These are phyloP conservation scores for Chlamydomonas incerta DNA, from an alignment of 139 green algal genomes.

Conservation along the genomic window DNA sequence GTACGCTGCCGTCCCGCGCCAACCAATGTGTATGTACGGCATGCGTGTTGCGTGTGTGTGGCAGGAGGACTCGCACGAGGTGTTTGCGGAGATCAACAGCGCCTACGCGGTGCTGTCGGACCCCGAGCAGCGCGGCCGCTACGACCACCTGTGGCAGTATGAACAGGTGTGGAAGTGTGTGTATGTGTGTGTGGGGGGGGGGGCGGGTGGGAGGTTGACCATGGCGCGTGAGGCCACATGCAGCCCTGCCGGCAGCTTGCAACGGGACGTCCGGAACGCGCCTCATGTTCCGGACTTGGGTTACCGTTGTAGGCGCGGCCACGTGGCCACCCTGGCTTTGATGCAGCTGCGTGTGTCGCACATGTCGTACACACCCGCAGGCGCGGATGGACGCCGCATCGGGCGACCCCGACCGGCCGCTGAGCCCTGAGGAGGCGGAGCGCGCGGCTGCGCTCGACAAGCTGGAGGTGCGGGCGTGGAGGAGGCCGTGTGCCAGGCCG, in stretches of 20 bases:
- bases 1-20: too few relatives aligned
- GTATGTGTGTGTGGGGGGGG: background rate
- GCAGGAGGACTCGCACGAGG: slow-evolving; percentile 22
- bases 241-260: too few relatives aligned
- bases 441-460: slow-evolving; percentile 11
- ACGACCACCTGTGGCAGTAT: slow-evolving; percentile 20
- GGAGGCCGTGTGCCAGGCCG: background rate
- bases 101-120: slow-evolving; percentile 26
- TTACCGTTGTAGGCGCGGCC: too few relatives aligned
- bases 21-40: too few relatives aligned
- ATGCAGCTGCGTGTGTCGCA: background rate
- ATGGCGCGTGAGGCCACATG: background rate
- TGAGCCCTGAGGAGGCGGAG: background rate
- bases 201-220: too few relatives aligned
- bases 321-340: too few relatives aligned
- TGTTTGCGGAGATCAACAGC: slow-evolving; percentile 21
- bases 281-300: too few relatives aligned
- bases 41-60: background rate
- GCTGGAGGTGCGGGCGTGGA: background rate
- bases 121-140: background rate
- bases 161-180: background rate
- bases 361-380: background rate
- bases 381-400: background rate
- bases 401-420: background rate
- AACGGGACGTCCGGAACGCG: too few relatives aligned